Conservation (phyloP, 331 rosid species). For the Arachis monticola region DNA sequence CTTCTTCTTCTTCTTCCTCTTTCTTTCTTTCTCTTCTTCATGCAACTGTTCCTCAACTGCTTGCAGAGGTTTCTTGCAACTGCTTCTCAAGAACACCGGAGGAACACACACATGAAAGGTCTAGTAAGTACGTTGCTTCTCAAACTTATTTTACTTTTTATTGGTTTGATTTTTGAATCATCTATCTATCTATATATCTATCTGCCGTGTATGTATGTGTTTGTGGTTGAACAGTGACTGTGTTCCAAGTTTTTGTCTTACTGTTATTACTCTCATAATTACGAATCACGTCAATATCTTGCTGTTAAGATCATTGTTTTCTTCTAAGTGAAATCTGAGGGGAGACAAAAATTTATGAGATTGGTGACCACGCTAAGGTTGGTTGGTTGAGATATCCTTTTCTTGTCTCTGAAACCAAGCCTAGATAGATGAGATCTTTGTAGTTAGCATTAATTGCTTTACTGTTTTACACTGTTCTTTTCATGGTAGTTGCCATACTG, state of each 20-base stretch:
- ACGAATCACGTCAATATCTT: not conserved
- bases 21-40: not conserved
- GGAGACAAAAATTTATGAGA: conserved; percentile 11
- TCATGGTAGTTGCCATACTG: not conserved
- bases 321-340: not conserved
- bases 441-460: conserved; percentile 31
- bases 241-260: not conserved
- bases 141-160: not conserved
- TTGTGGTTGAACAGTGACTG: not conserved
- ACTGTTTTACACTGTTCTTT: not conserved
- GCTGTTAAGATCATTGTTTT: not conserved
- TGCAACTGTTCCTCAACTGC: conserved; percentile 21
- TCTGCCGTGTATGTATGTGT: not conserved
- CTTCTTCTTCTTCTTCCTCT: not conserved
- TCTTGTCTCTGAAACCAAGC: conserved; percentile 24
- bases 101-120: not conserved
- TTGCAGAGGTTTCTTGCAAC: not conserved
- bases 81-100: not conserved
- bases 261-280: not conserved
- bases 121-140: conserved; percentile 7
- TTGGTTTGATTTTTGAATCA: not conserved
- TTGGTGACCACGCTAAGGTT: conserved; percentile 31
- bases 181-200: not conserved
- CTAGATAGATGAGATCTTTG: not conserved
- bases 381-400: conserved; percentile 39